A percentile compares a stretch with the other conserved stretches of the same genome.
Evolutionary conservation across 2,329 filamentous ascomycete genomes (phyloP).

Genomic region (Tolypocladium cylindrosporum): DNA sequence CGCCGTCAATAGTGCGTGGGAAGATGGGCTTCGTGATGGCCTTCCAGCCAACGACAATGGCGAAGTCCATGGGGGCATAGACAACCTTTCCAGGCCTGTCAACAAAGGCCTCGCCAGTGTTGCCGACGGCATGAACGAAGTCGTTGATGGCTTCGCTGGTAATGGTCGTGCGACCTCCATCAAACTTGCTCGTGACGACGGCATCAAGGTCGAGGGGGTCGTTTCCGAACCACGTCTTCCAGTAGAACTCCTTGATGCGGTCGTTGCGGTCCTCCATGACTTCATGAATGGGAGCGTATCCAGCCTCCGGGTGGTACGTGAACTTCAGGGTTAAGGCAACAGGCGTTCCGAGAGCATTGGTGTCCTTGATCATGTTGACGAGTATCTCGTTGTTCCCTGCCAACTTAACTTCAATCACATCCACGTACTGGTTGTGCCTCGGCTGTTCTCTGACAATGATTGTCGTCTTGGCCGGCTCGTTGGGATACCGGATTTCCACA

Average conservation of each 20-base stretch:
- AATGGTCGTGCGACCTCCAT: slow-evolving; percentile 78
- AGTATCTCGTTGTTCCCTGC: slow-evolving; percentile 68
- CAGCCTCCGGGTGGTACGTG: slow-evolving; percentile 87
- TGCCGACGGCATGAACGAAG: slow-evolving; percentile 97
- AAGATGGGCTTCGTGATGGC: slow-evolving; percentile 99
- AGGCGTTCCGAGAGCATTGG: slow-evolving; percentile 73
- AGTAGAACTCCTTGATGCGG: slow-evolving; percentile 99
- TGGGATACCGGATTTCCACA: slow-evolving; percentile 76
- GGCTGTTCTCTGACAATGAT: slow-evolving; percentile 84
- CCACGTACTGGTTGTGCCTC: slow-evolving; percentile 74
- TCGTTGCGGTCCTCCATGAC: slow-evolving; percentile 96
- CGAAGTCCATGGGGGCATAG: slow-evolving; percentile 96
- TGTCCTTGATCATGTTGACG: slow-evolving; percentile 87
- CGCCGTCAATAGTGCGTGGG: slow-evolving; percentile 89
- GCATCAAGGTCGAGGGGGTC: slow-evolving; percentile 77
- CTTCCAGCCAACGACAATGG: slow-evolving; percentile 97
- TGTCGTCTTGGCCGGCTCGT: slow-evolving; percentile 71
- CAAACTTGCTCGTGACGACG: slow-evolving; percentile 77
- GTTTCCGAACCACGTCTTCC: slow-evolving; percentile 91
- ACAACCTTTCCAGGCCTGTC: slow-evolving; percentile 90
- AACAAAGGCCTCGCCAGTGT: slow-evolving; percentile 94
- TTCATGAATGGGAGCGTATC: slow-evolving; percentile 94
- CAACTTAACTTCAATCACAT: slow-evolving; percentile 79
- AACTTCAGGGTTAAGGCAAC: slow-evolving; percentile 81
- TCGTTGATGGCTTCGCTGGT: slow-evolving; percentile 92